Evolutionary conservation across 305 asterid species (phyloP).

Genomic region (Solanum hybrid): DNA sequence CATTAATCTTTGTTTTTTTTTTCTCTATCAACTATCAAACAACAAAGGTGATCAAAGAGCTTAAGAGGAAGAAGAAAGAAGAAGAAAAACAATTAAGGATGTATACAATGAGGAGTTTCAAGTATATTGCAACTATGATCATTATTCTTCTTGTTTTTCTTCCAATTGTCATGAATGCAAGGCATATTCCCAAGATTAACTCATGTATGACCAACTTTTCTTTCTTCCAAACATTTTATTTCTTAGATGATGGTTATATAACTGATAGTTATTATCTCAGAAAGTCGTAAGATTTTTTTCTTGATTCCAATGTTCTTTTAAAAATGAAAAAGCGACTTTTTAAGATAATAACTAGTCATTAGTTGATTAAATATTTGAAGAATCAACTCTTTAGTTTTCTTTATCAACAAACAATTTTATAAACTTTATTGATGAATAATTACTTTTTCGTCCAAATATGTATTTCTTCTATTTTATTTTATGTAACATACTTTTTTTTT

Average conservation of each 20-base stretch:
- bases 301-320: too few species aligned
- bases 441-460: too few species aligned
- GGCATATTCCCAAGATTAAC: constrained; percentile 30
- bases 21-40: neutral
- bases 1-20: neutral
- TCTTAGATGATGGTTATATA: neutral
- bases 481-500: too few species aligned
- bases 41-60: neutral
- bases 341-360: too few species aligned
- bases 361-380: too few species aligned
- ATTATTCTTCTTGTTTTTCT: constrained; percentile 19
- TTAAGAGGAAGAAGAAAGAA: neutral
- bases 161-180: constrained; percentile 31
- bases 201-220: constrained; percentile 20
- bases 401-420: neutral
- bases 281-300: neutral
- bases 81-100: neutral
- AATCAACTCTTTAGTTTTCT: neutral
- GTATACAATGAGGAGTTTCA: constrained; percentile 22
- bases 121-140: constrained; percentile 11
- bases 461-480: too few species aligned
- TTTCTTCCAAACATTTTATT: neutral
- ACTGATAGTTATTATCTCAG: too few species aligned
- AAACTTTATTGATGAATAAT: neutral
- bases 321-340: too few species aligned